Base-by-base conservation (phyloP, 352 stramenopile species). In the Phytophthora sojae region DNA sequence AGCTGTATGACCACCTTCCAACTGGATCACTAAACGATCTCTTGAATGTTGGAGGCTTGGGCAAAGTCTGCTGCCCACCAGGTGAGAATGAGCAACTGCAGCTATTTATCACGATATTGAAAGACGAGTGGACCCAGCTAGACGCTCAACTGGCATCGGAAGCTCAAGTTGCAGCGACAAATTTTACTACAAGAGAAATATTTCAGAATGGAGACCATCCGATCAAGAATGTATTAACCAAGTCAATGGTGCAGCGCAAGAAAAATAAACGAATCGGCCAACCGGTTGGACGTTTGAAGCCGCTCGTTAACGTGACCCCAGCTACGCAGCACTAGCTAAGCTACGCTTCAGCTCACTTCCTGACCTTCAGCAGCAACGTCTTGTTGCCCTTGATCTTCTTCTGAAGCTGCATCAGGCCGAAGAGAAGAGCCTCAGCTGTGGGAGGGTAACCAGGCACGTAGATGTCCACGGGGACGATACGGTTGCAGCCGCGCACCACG, bases 391-490 rank as follows among this genome's bases (percentile, higher is more conserved):
- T 67, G 25, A 70, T 19, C 23, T 66, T 71, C 26, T 71, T 71
- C 49, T 66, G 55, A 7, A 71, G 64, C 49, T 71, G 64, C 30
- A 71, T 61, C 23, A 61, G 32, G 6, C 64, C 64, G 37, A 71
- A 71, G 23, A 72, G 0, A 9, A 67, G 65, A 4, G 57, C 57
- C 9, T 67, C 65, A 2, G 65, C 25, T 5, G 65, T 72, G 0
- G 64, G 64, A 55, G 97, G 97, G 75, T 97, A 99, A 25, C 97
- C 97, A 4, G 97, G 97, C 6, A 99, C 97, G 75, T 99, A 99
- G 76, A 99, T 98, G 80, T 99, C 97, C 6, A 99, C 97, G 6
- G 98, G 97, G 29, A 99, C 90, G 63, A 99, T 97, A 58, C 97
- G 89, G 80, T 99, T 96, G 73, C 96, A 98, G 23, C 97, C 97